Base-by-base conservation (phyloP, 1,284 basidiomycete genomes). In the Puccinia novopanici region DNA sequence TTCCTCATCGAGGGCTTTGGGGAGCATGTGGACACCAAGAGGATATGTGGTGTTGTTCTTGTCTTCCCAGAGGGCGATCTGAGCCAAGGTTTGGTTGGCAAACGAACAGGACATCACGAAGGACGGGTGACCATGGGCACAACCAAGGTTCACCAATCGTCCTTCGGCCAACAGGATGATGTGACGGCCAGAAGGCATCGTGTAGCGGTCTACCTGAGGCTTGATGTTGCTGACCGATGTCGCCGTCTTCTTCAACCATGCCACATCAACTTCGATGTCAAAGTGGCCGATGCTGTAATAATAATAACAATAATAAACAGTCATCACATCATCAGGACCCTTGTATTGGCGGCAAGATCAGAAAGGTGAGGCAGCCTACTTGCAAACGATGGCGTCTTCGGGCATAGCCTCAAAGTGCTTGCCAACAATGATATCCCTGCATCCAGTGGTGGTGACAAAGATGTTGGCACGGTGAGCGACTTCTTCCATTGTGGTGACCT, bases 91-190 rank as follows among this genome's bases (percentile, higher is more conserved):
- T 89, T 99, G 96, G 90, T 99, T 99, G 87, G 94, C 89, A 90
- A 99, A 99, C 79, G 97, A 99, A 89, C 95, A 98, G 54, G 95
- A 98, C 97, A 99, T 99, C 89, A 99, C 96, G 87, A 94, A 94
- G 68, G 86, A 86, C n/a, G 86, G 86, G 85, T 87, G 87, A 81
- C 87, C 87, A 55, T 87, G 86, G 71, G 87, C 87, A 82, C 84
- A 83, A 89, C 96, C 96, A 84, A 99, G 89, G 91, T 99, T 99
- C 87, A 99, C 96, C 82, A 99, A 92, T 89, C 97, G 96, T 83
- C 96, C 96, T 86, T 98, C 94, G 81, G 96, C 96, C 82, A 99
- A 93, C 81, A 99, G 91, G 88, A 99, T 92, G 88, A 99, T 88
- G 89, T 98, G 96, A 83, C 93, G 92, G 81, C 94, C 95, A 81